Evolutionary conservation across 768 basidiomycete species (phyloP).

Genomic region (Trametes maxima): DNA sequence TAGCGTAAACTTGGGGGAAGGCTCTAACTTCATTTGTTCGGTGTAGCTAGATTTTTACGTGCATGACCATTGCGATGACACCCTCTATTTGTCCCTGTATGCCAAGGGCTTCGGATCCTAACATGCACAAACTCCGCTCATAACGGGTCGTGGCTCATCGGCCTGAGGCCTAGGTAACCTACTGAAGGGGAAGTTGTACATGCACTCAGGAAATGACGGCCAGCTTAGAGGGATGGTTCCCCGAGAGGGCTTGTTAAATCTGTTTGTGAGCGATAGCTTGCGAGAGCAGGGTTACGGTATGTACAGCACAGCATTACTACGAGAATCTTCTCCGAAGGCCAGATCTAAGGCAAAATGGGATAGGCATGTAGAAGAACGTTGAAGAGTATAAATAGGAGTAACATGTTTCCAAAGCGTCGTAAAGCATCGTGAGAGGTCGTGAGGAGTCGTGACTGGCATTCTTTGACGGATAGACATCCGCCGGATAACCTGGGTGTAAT

Average conservation of each 20-base stretch:
- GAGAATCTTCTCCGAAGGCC: conserved; percentile 10
- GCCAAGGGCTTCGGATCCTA: conserved; percentile 22
- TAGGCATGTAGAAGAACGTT: conserved; percentile 10
- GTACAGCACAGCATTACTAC: conserved; percentile 21
- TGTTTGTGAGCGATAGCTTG: conserved; percentile 8
- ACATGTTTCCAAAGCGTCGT: conserved; percentile 12
- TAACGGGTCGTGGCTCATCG: not conserved
- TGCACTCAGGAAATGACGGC: too few relatives aligned
- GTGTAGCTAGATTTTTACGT: not conserved
- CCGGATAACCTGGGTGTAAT: not conserved
- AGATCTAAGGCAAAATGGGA: not conserved
- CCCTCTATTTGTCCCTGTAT: conserved; percentile 24
- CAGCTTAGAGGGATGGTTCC: too few relatives aligned
- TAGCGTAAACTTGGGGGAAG: too few relatives aligned
- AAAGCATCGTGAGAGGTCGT: conserved; percentile 21
- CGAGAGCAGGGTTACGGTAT: conserved; percentile 14
- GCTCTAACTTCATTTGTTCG: too few relatives aligned
- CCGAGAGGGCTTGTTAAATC: too few relatives aligned
- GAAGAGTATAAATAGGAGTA: conserved; percentile 22
- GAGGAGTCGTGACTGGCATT: conserved; percentile 4
- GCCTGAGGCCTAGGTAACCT: not conserved
- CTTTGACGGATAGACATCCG: not conserved
- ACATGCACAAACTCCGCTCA: conserved; percentile 26
- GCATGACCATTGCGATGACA: conserved; percentile 7
- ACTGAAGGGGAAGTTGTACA: not conserved